A percentile compares a stretch with the other conserved stretches of the same genome.
These are phyloP conservation scores for Annona squamosa DNA, from an alignment of 164 flowering plant genomes.

Conservation along the genomic window DNA sequence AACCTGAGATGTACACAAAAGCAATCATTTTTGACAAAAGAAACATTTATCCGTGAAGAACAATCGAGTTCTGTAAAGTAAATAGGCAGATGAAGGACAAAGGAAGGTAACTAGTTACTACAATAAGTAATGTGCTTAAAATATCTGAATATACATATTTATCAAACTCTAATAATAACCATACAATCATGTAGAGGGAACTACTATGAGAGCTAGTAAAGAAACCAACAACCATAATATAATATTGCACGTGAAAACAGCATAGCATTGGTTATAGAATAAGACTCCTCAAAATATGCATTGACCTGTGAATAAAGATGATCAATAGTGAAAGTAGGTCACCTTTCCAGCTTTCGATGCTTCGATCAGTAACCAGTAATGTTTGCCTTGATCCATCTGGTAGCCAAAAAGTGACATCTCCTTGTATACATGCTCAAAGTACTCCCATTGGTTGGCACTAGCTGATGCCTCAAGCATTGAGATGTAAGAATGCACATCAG, in stretches of 20 bases:
- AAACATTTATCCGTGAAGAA: neutral
- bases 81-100: neutral
- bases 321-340: neutral
- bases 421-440: constrained; percentile 84
- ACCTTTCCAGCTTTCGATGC: constrained; percentile 96
- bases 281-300: neutral
- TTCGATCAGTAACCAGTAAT: constrained; percentile 52
- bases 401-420: constrained; percentile 69
- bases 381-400: constrained; percentile 66
- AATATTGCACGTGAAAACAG: too few species aligned
- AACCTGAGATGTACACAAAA: neutral
- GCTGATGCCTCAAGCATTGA: constrained; percentile 81
- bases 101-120: neutral
- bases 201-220: too few species aligned
- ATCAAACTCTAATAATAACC: too few species aligned
- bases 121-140: neutral
- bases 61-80: neutral
- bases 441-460: constrained; percentile 84
- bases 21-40: neutral
- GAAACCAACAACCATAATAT: too few species aligned
- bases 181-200: too few species aligned
- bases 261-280: too few species aligned
- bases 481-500: constrained; percentile 59
- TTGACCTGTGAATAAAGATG: neutral
- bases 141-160: neutral